Base-by-base conservation (phyloP, 352 stramenopile species). In the Phytophthora sojae region DNA sequence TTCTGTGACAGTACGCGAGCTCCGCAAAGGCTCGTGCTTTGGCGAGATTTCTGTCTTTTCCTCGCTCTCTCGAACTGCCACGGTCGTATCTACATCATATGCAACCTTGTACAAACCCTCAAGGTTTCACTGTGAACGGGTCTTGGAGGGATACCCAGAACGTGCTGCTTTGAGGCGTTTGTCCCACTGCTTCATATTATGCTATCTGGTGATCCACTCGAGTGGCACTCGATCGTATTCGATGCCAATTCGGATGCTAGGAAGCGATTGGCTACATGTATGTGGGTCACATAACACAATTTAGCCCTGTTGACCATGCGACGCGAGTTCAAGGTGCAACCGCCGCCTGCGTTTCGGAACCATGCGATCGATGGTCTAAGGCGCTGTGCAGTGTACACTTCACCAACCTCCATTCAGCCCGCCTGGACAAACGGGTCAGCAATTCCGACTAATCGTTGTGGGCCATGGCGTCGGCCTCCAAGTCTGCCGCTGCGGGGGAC, bases 1-100 rank as follows among this genome's bases (percentile, higher is more conserved):
- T 1, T 69, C 75, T 0, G 70, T 80, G 5, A 89, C 78, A 9
- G 80, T 93, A 1, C 81, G 81, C 0, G 85, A 93, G 53, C 69
- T 93, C 25, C 75, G 85, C 0, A 91, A 93, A 51, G 77, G 77
- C 15, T 68, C 71, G 5, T 93, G 76, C 57, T 84, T 93, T 57
- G 85, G 85, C 4, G 85, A 93, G 39, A 53, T 93, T 6, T 90
- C 32, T 9, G 49, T 55, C 5, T 55, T 35, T n/a, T 55, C 14
- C 9, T 37, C 49, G 49, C 32, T 55, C 12, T 72, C 72, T n/a
- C 69, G 85, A 35, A 78, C 80, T 4, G 85, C 85, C 6, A 88
- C 84, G 0, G 69, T 92, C 17, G 56, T 79, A 0, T 79, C 84
- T 3, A 77, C 75, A 0, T 90, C 84, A 0, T 92, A 89, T 55